phyloP scores from a whole-genome alignment of 2,329 filamentous ascomycete genomes.

The Pyricularia sp. region DNA sequence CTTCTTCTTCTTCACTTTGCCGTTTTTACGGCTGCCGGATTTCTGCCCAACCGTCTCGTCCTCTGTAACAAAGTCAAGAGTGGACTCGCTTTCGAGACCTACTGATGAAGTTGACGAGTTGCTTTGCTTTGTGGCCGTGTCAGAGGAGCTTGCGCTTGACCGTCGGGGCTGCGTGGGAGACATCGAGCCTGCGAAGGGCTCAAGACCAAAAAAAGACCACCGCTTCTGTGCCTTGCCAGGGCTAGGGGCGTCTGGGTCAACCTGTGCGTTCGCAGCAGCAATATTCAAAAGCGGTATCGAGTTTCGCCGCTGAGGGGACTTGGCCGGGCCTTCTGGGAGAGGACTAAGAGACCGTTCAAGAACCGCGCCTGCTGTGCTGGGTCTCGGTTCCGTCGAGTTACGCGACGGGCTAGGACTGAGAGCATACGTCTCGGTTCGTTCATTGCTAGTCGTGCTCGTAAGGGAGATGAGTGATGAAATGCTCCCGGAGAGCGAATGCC shows the following conservation, averaged over 20 bases:
- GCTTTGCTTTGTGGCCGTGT: slow-evolving; percentile 22
- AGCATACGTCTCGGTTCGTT: slow-evolving; percentile 27
- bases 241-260: slow-evolving; percentile 29
- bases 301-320: slow-evolving; percentile 42
- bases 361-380: slow-evolving; percentile 64
- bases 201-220: slow-evolving; percentile 55
- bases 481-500: slow-evolving; percentile 69
- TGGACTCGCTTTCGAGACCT: slow-evolving; percentile 14
- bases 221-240: slow-evolving; percentile 44
- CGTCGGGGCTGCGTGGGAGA: slow-evolving; percentile 38
- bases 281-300: slow-evolving; percentile 47
- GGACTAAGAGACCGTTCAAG: slow-evolving; percentile 41
- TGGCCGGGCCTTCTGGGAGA: slow-evolving; percentile 20
- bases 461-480: slow-evolving; percentile 67
- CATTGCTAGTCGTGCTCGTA: slow-evolving; percentile 30
- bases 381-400: slow-evolving; percentile 41
- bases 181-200: slow-evolving; percentile 36
- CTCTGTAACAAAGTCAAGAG: slow-evolving; percentile 7
- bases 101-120: slow-evolving; percentile 19
- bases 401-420: slow-evolving; percentile 30
- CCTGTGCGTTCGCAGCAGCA: slow-evolving; percentile 23
- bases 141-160: slow-evolving; percentile 36
- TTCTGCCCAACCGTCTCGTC: slow-evolving; percentile 16
- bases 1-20: slow-evolving; percentile 61
- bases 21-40: slow-evolving; percentile 19